These are phyloP conservation scores for Plectosphaerella plurivora DNA, from an alignment of 2,329 filamentous ascomycete genomes.

Conservation along the genomic window DNA sequence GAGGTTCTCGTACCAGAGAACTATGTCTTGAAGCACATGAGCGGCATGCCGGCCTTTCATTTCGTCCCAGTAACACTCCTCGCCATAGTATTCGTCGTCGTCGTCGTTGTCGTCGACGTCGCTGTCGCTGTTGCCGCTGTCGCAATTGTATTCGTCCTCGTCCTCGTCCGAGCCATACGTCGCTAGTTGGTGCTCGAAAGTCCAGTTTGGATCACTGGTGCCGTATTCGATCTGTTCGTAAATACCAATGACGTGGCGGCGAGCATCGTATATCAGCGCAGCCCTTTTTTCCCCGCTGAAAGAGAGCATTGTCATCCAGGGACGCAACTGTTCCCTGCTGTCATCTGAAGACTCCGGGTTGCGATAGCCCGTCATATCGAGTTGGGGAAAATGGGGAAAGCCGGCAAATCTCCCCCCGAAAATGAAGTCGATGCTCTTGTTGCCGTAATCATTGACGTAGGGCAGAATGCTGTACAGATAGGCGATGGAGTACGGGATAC, in stretches of 20 bases:
- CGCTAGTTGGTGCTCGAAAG: neutral
- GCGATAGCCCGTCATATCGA: too few relatives aligned
- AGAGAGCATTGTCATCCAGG: conserved; percentile 6
- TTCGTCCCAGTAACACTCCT: conserved; percentile 1
- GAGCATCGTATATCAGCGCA: conserved; percentile 21
- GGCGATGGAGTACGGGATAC: conserved; percentile 13
- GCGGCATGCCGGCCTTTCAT: conserved; percentile 5
- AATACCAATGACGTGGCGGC: conserved; percentile 17
- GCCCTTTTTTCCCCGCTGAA: conserved; percentile 16
- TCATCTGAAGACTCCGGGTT: too few relatives aligned
- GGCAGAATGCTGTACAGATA: conserved; percentile 20
- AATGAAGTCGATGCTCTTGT: conserved; percentile 11
- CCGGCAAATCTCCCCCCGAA: too few relatives aligned
- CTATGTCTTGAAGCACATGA: conserved; percentile 14
- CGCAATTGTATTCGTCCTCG: neutral
- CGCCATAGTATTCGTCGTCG: neutral
- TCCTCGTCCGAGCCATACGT: neutral
- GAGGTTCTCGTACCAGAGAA: conserved; percentile 12
- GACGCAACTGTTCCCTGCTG: too few relatives aligned
- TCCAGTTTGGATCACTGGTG: conserved; percentile 1
- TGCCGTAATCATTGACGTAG: conserved; percentile 12
- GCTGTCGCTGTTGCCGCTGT: too few relatives aligned
- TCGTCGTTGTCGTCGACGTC: conserved; percentile 4
- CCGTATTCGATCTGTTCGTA: conserved; percentile 5
- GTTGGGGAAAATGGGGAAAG: too few relatives aligned